These are phyloP conservation scores for Poa pratensis DNA, from an alignment of 176 grass and related monocot genomes.

Conservation along the genomic window DNA sequence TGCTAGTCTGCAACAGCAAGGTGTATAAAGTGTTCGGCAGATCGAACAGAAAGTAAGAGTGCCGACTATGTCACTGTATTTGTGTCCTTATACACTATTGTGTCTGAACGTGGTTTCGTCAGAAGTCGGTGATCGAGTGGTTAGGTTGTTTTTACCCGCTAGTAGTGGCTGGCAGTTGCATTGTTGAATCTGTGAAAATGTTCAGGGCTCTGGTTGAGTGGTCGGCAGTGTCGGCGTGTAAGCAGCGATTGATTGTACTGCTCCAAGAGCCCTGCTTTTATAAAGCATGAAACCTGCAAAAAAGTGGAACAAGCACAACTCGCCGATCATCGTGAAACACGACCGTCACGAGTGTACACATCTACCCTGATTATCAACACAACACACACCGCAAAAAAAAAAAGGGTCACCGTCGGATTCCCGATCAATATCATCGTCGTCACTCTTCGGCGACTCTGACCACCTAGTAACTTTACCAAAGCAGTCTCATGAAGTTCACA, in stretches of 20 bases:
- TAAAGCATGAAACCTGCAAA: too few species aligned
- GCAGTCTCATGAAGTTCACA: too few species aligned
- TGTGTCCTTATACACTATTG: not conserved
- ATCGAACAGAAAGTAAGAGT: not conserved
- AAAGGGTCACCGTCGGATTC: too few species aligned
- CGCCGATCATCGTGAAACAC: too few species aligned
- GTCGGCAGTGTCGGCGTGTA: conserved; percentile 15
- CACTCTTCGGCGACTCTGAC: too few species aligned
- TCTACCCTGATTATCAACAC: too few species aligned
- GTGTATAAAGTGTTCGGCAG: not conserved
- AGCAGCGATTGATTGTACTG: not conserved
- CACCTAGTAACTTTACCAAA: too few species aligned
- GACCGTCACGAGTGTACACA: too few species aligned
- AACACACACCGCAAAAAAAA: too few species aligned
- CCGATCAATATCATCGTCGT: too few species aligned
- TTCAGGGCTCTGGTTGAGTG: not conserved
- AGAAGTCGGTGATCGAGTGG: not conserved
- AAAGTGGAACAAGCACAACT: too few species aligned
- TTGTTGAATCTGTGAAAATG: not conserved
- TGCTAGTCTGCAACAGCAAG: not conserved
- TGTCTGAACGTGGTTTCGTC: not conserved
- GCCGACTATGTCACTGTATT: conserved; percentile 7
- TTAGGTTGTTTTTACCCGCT: not conserved
- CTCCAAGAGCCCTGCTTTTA: too few species aligned
- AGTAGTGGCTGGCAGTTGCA: not conserved